Conservation (phyloP, 2,329 filamentous ascomycete genomes). For the Biscogniauxia sp. region DNA sequence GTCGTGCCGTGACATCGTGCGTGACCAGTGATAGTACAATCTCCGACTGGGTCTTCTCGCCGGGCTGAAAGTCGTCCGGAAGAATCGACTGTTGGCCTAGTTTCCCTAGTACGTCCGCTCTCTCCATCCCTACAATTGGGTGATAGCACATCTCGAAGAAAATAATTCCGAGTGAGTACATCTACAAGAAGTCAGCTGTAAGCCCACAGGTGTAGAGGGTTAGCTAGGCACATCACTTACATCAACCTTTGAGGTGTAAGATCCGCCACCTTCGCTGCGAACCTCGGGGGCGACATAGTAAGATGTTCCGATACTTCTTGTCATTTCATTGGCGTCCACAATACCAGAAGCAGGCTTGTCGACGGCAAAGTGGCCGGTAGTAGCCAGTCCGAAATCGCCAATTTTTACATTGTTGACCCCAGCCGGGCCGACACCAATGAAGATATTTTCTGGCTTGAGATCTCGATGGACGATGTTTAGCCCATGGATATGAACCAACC, state of each 20-base stretch:
- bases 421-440: slow-evolving; percentile 70
- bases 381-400: slow-evolving; percentile 93
- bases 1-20: slow-evolving; percentile 78
- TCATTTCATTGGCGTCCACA: slow-evolving; percentile 62
- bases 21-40: slow-evolving; percentile 79
- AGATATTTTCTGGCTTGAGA: slow-evolving; percentile 95
- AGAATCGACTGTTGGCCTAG: slow-evolving; percentile 67
- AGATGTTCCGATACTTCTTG: slow-evolving; percentile 70
- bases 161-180: slow-evolving; percentile 96
- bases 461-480: slow-evolving; percentile 93
- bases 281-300: slow-evolving; percentile 94
- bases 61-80: slow-evolving; percentile 68
- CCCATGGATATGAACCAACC: slow-evolving; percentile 83
- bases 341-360: slow-evolving; percentile 49
- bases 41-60: slow-evolving; percentile 70
- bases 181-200: slow-evolving; percentile 44
- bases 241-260: slow-evolving; percentile 92
- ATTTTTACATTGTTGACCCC: slow-evolving; percentile 88
- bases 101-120: slow-evolving; percentile 61
- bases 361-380: slow-evolving; percentile 72
- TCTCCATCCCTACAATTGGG: slow-evolving; percentile 61
- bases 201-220: not conserved
- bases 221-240: slow-evolving; percentile 42
- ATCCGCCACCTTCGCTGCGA: slow-evolving; percentile 68
- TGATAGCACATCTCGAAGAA: slow-evolving; percentile 96